Base-by-base conservation (phyloP, 371 early-diverging fungal species). In the Lichtheimia corymbifera region DNA sequence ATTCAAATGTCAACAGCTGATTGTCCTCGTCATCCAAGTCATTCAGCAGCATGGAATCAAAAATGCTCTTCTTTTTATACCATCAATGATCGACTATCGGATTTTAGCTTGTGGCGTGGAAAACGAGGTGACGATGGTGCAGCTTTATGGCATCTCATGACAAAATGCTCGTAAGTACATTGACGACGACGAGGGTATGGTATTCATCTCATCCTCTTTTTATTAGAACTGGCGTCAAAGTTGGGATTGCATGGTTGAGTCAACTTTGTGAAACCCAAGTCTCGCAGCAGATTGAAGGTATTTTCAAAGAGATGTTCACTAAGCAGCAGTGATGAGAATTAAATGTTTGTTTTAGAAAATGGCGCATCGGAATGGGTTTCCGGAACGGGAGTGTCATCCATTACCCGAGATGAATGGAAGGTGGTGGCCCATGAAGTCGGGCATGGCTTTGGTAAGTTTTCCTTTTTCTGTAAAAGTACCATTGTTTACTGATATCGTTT, bases 391-490 rank as follows among this genome's bases (percentile, higher is more conserved):
- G 93, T 97, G 1, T 93, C 94, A 5, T 91, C 96, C 0, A 84
- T 88, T 22, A 89, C 90, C 6, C 74, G 89, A 22, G 88, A 88
- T 52, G 94, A 94, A 71, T 97, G 96, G 96, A 93, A 94, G 75
- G 95, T 97, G 2, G 91, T 97, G 4, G 98, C 97, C 7, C 98
- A 97, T 71, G 93, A 93, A 76, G 86, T 97, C 57, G 96, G 96
- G 7, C 96, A 95, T 72, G 92, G 89, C 49, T 91, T 93, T 78
- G 92, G 90, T 68, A 68, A 18, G 30, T 18, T 54, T 47, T 11
- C 17, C 11, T 47, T 45, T 18, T 47, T 47, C 17, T 47, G 11
- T 17, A 47, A 17, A 47, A 6, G 11, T 43, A 12, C 28, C 9
- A 41, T 7, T n/a, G n/a, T 55, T 55, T 28, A 40, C 17, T 14